Evolutionary conservation across 2,329 filamentous ascomycete species (phyloP).

Genomic region (Alternaria incomplexa): DNA sequence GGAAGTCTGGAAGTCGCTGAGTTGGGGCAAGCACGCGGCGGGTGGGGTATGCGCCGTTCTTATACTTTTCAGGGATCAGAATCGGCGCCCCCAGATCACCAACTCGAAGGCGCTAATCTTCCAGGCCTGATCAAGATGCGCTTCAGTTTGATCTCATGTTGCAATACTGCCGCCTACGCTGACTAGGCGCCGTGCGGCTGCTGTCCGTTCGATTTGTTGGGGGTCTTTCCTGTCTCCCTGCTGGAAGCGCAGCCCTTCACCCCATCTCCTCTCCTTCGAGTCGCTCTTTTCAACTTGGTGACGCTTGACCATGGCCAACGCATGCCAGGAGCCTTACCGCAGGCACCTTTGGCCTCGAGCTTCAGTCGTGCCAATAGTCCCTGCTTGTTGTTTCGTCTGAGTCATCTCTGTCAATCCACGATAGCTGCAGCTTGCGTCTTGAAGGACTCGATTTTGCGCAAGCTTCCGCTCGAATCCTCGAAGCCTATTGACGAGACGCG

Average conservation of each 20-base stretch:
- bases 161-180: constrained; percentile 22
- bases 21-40: constrained; percentile 32
- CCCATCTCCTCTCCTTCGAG: constrained; percentile 18
- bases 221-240: constrained; percentile 29
- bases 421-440: not conserved
- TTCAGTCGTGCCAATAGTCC: not conserved
- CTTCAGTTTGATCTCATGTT: constrained; percentile 32
- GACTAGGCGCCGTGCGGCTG: constrained; percentile 25
- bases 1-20: constrained; percentile 34
- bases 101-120: constrained; percentile 26
- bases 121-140: constrained; percentile 40
- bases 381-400: not conserved
- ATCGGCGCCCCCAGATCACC: constrained; percentile 39
- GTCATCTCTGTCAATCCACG: not conserved
- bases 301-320: not conserved
- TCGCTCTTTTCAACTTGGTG: not conserved
- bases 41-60: constrained; percentile 35
- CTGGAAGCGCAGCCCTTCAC: constrained; percentile 21
- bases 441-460: not conserved
- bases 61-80: constrained; percentile 31
- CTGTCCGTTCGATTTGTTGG: constrained; percentile 23
- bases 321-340: not conserved
- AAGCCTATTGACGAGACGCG: not conserved
- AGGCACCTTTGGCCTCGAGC: not conserved
- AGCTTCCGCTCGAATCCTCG: not conserved